phyloP scores from a whole-genome alignment of 2,329 filamentous ascomycete genomes.

The Phaeoacremonium minimum region DNA sequence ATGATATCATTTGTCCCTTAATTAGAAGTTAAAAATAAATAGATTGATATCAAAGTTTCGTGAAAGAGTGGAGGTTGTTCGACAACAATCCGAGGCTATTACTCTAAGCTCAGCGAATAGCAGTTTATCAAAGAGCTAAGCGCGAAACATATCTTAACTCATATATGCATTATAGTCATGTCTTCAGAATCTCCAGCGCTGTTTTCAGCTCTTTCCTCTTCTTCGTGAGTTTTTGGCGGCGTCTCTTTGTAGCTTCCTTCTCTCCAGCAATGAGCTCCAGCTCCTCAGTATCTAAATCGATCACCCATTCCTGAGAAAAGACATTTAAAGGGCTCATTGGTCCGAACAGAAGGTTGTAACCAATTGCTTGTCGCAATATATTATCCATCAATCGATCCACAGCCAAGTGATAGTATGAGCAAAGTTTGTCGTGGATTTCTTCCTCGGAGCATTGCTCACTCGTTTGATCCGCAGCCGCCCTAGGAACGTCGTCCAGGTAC shows the following conservation, averaged over 20 bases:
- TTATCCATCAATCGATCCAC: conserved; percentile 27
- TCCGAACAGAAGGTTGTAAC: conserved; percentile 18
- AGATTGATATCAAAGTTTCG: too few species aligned
- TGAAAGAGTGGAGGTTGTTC: too few species aligned
- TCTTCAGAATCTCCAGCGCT: conserved; percentile 18
- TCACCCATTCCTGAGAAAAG: conserved; percentile 24
- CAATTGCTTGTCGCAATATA: conserved; percentile 23
- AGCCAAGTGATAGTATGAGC: conserved; percentile 26
- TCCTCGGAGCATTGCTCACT: conserved; percentile 16
- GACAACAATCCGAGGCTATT: too few species aligned
- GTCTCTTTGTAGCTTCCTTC: conserved; percentile 11
- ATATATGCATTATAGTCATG: too few species aligned
- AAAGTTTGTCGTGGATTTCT: conserved; percentile 23
- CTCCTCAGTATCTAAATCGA: conserved; percentile 12
- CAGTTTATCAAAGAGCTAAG: too few species aligned
- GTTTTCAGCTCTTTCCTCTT: conserved; percentile 18
- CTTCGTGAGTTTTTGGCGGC: conserved; percentile 13
- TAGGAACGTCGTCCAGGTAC: conserved; percentile 10
- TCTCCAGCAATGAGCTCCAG: conserved; percentile 21
- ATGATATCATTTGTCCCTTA: too few species aligned
- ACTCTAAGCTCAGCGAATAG: too few species aligned
- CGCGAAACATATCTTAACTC: too few species aligned
- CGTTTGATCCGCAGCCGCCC: conserved; percentile 10
- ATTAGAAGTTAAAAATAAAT: too few species aligned
- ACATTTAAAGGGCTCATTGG: conserved; percentile 18